Percentiles rank a stretch among this genome's conserved stretches.
These are phyloP conservation scores for Triticum monococcum DNA, from an alignment of 176 grass and related monocot species.

Conservation along the genomic window DNA sequence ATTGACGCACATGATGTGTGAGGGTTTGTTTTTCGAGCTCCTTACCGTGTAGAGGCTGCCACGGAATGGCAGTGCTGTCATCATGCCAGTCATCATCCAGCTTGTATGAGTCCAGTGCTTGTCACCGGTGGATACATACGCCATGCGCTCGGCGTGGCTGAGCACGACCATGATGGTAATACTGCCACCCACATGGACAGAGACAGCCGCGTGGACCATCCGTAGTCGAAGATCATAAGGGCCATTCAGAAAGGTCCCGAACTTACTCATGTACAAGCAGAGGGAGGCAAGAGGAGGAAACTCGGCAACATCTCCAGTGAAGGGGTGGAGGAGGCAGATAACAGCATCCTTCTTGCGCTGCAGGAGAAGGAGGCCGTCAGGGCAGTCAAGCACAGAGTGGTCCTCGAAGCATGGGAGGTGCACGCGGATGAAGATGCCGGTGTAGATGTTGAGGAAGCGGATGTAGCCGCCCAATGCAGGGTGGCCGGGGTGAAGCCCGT, in stretches of 20 bases:
- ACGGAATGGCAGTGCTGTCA: background rate
- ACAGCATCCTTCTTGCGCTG: background rate
- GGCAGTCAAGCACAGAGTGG: background rate
- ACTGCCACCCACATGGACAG: background rate
- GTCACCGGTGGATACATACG: background rate
- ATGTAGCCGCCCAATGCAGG: background rate
- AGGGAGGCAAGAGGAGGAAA: background rate
- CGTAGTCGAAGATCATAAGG: background rate
- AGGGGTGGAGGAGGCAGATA: background rate
- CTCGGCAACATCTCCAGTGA: background rate
- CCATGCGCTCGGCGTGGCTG: constrained; percentile 2
- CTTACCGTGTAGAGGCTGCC: background rate
- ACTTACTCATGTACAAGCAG: constrained; percentile 3
- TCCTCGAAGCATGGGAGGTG: background rate
- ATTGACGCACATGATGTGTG: background rate
- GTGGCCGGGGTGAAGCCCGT: background rate
- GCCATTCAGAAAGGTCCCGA: background rate
- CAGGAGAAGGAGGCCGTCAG: background rate
- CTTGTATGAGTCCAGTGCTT: background rate
- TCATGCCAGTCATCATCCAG: background rate
- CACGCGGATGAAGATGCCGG: background rate
- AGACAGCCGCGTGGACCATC: background rate
- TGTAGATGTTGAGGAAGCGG: background rate
- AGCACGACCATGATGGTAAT: background rate
- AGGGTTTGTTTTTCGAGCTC: background rate